These are phyloP conservation scores for Teunomyces funiuensis DNA, from an alignment of 805 yeast genomes.

Conservation along the genomic window DNA sequence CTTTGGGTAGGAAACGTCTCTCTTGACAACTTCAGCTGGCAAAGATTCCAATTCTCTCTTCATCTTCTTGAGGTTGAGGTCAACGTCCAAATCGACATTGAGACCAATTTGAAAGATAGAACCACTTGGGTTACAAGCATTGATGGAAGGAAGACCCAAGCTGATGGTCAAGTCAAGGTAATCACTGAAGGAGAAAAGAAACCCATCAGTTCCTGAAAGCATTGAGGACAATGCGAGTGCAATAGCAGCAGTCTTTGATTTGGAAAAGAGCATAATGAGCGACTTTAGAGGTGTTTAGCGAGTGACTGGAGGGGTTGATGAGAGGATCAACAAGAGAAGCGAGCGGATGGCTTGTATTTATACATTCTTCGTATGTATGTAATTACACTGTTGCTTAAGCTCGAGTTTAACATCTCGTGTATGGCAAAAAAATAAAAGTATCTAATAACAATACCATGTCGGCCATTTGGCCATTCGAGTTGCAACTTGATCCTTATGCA, in stretches of 20 bases:
- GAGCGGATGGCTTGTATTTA: too few species aligned
- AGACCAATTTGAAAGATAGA: slow-evolving; percentile 12
- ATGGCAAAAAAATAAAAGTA: too few species aligned
- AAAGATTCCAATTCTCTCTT: slow-evolving; percentile 10
- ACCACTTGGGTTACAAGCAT: slow-evolving; percentile 8
- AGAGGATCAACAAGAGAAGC: not conserved
- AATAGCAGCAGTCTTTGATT: slow-evolving; percentile 15
- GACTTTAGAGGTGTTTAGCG: slow-evolving; percentile 2
- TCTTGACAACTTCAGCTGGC: slow-evolving; percentile 5
- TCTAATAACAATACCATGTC: too few species aligned
- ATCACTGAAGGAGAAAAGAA: slow-evolving; percentile 6
- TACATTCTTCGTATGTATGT: too few species aligned
- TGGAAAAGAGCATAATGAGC: slow-evolving; percentile 12
- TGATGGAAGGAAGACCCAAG: slow-evolving; percentile 7
- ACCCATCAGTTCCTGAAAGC: slow-evolving; percentile 9
- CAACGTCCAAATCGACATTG: slow-evolving; percentile 12
- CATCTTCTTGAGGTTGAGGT: slow-evolving; percentile 8
- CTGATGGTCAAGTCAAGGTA: slow-evolving; percentile 12
- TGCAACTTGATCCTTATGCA: too few species aligned
- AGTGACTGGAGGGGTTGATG: slow-evolving; percentile 6
- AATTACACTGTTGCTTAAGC: too few species aligned
- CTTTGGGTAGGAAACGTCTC: slow-evolving; percentile 13
- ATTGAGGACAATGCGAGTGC: slow-evolving; percentile 11
- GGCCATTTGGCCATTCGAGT: too few species aligned
- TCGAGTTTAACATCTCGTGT: too few species aligned